Conservation (phyloP, 495 filamentous ascomycete species). For the Penicillium canariense region DNA sequence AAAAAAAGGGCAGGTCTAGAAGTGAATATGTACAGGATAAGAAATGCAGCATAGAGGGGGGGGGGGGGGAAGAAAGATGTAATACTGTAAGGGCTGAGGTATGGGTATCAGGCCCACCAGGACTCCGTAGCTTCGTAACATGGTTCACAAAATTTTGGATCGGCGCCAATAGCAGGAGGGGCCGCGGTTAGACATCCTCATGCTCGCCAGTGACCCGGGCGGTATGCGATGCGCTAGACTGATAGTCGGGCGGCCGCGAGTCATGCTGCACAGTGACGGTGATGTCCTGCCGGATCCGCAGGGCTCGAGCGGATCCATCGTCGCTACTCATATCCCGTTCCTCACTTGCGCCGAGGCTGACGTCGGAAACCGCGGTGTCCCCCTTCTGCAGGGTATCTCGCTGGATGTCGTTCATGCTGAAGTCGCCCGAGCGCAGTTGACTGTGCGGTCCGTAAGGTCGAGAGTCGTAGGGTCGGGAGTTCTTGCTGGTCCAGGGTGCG, state of each 20-base stretch:
- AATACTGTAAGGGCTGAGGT: not conserved
- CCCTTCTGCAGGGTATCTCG: constrained; percentile 32
- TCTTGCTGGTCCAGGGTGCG: constrained; percentile 38
- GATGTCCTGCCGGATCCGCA: constrained; percentile 47
- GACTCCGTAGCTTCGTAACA: constrained; percentile 23
- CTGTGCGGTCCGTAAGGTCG: constrained; percentile 35
- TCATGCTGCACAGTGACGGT: constrained; percentile 45
- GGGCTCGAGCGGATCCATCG: constrained; percentile 41
- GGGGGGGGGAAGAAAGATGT: not conserved
- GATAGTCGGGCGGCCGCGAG: constrained; percentile 26
- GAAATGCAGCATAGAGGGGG: not conserved
- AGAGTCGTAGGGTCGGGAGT: constrained; percentile 36
- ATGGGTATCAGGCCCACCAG: constrained; percentile 21
- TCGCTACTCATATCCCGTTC: constrained; percentile 36
- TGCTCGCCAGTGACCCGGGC: constrained; percentile 3
- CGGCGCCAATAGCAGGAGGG: not conserved
- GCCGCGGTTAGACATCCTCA: constrained; percentile 18
- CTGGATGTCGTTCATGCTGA: constrained; percentile 35
- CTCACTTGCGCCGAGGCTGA: constrained; percentile 30
- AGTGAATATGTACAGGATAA: constrained; percentile 18
- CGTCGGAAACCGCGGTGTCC: constrained; percentile 25
- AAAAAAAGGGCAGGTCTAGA: constrained; percentile 2
- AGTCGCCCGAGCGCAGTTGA: constrained; percentile 34
- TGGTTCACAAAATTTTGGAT: not conserved
- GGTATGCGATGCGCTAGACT: constrained; percentile 11